Percentiles rank a stretch among this genome's conserved stretches.
Evolutionary conservation across 2,329 filamentous ascomycete genomes (phyloP).

Genomic region (Aspergillus japonicus): DNA sequence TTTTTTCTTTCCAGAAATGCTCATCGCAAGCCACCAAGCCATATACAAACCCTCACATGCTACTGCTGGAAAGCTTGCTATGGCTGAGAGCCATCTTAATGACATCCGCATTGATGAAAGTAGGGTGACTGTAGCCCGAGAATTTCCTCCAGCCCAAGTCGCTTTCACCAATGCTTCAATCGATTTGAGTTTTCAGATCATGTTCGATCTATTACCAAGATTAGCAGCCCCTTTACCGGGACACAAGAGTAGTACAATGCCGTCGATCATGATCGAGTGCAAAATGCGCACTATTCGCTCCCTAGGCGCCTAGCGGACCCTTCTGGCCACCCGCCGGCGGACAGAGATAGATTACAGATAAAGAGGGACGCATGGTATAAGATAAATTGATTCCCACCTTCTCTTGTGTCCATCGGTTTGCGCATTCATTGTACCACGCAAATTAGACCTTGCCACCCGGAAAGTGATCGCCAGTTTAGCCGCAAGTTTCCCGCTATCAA

Average conservation of each 20-base stretch:
- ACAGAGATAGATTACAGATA: neutral
- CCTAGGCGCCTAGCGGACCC: constrained; percentile 14
- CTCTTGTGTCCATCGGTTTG: neutral
- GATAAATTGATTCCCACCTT: neutral
- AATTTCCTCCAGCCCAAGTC: neutral
- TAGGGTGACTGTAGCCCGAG: neutral
- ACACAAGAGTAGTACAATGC: neutral
- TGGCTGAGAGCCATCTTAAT: neutral
- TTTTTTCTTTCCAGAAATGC: neutral
- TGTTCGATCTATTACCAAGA: neutral
- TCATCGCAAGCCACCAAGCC: neutral
- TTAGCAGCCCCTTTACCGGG: neutral
- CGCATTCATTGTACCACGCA: neutral
- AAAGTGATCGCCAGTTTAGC: neutral
- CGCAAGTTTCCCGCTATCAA: neutral
- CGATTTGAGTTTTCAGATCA: neutral
- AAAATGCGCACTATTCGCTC: neutral
- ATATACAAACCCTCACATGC: neutral
- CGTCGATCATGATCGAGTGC: neutral
- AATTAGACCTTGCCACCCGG: neutral
- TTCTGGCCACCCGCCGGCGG: neutral
- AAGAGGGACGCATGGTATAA: neutral
- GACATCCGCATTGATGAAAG: neutral
- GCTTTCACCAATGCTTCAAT: neutral
- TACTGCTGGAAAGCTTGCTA: neutral